Evolutionary conservation across 106 monocot genomes (phyloP).

Genomic region (Platanthera guangdongensis): DNA sequence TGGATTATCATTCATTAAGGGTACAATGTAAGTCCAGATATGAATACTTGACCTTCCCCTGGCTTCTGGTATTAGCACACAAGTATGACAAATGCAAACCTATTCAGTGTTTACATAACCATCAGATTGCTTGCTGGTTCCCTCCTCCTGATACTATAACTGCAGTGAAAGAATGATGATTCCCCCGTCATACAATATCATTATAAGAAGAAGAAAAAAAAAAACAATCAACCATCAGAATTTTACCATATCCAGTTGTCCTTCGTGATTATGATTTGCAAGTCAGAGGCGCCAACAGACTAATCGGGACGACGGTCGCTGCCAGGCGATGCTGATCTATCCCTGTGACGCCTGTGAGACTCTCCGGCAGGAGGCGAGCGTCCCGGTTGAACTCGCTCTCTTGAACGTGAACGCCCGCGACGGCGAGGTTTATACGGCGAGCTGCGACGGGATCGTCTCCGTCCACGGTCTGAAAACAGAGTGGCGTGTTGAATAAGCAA

Average conservation of each 20-base stretch:
- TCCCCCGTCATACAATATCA: too few relatives aligned
- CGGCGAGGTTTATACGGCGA: constrained; percentile 20
- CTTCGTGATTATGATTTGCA: neutral
- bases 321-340: constrained; percentile 8
- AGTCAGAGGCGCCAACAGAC: neutral
- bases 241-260: neutral
- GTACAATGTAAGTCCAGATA: too few relatives aligned
- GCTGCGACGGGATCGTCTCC: constrained; percentile 15
- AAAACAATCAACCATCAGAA: neutral
- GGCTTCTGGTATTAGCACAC: too few relatives aligned
- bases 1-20: too few relatives aligned
- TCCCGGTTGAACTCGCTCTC: constrained; percentile 15
- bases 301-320: neutral
- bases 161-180: too few relatives aligned
- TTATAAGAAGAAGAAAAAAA: too few relatives aligned
- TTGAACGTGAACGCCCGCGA: neutral
- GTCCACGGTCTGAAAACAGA: constrained; percentile 10
- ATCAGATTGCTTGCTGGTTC: too few relatives aligned
- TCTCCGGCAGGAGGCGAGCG: constrained; percentile 19
- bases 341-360: constrained; percentile 22
- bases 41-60: too few relatives aligned
- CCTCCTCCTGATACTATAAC: too few relatives aligned
- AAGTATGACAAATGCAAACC: too few relatives aligned
- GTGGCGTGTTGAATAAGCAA: neutral
- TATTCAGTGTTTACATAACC: too few relatives aligned